Conservation (phyloP, 1,284 basidiomycete species). For the Boletus semigastroideus region DNA sequence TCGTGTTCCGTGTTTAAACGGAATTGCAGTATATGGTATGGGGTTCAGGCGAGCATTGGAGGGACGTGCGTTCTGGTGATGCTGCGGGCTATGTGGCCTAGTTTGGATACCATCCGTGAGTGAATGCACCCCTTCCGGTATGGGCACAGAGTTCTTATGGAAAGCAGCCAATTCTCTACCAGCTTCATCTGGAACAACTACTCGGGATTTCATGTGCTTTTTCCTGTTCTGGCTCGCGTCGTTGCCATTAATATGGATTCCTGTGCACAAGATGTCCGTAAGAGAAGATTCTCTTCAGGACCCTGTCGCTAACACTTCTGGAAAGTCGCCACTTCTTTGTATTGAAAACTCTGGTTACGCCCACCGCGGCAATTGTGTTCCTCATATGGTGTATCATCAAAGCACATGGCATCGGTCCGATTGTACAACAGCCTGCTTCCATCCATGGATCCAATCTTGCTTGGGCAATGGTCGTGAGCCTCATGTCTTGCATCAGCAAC, state of each 20-base stretch:
- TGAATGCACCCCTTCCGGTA: conserved; percentile 9
- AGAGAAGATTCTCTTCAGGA: conserved; percentile 18
- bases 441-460: conserved; percentile 70
- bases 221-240: conserved; percentile 86
- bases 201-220: conserved; percentile 76
- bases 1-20: conserved; percentile 18
- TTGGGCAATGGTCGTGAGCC: conserved; percentile 78
- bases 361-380: conserved; percentile 73
- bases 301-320: conserved; percentile 15
- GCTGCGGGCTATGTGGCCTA: conserved; percentile 72
- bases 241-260: conserved; percentile 78
- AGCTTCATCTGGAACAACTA: conserved; percentile 67
- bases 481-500: conserved; percentile 81
- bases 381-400: conserved; percentile 82
- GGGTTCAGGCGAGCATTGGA: conserved; percentile 80
- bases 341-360: conserved; percentile 72
- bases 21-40: conserved; percentile 66
- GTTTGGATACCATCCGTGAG: conserved; percentile 67
- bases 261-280: conserved; percentile 73
- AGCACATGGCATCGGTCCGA: conserved; percentile 80
- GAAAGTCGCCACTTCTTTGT: conserved; percentile 78
- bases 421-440: conserved; percentile 65
- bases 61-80: conserved; percentile 75
- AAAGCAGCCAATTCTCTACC: conserved; percentile 46
- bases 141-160: conserved; percentile 6